phyloP scores from a whole-genome alignment of 1,284 basidiomycete species.

The Sporisorium scitamineum region DNA sequence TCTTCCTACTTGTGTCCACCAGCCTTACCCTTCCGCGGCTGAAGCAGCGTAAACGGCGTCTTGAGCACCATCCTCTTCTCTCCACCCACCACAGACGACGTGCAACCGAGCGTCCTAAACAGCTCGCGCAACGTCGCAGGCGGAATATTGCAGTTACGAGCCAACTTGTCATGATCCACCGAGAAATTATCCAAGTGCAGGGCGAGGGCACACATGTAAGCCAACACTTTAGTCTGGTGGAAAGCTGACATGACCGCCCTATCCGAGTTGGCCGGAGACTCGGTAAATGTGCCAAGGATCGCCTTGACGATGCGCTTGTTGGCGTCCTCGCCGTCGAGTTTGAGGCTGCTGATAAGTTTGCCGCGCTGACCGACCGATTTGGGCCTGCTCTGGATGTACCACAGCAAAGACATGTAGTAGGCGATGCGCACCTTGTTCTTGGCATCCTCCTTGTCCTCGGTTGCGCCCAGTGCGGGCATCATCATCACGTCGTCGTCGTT shows the following conservation, averaged over 20 bases:
- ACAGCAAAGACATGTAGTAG: conserved; percentile 50
- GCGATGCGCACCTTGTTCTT: conserved; percentile 48
- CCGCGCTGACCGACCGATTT: conserved; percentile 38
- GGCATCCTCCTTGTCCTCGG: conserved; percentile 48
- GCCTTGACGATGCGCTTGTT: conserved; percentile 43
- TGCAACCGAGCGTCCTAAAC: conserved; percentile 54
- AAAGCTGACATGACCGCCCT: conserved; percentile 50
- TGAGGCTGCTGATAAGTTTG: conserved; percentile 36
- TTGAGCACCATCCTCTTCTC: conserved; percentile 57
- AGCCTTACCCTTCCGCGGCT: conserved; percentile 47
- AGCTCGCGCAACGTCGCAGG: conserved; percentile 48
- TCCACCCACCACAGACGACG: conserved; percentile 38
- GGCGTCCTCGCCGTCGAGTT: conserved; percentile 45
- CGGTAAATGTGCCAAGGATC: conserved; percentile 35
- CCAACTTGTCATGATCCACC: conserved; percentile 51
- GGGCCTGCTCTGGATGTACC: conserved; percentile 33
- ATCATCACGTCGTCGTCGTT: conserved; percentile 28
- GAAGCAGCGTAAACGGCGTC: conserved; percentile 49
- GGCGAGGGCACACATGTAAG: conserved; percentile 60
- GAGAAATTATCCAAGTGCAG: conserved; percentile 65
- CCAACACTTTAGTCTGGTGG: conserved; percentile 60
- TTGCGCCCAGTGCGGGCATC: conserved; percentile 50
- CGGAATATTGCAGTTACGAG: conserved; percentile 37
- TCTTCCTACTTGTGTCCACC: conserved; percentile 33
- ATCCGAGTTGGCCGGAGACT: conserved; percentile 34